phyloP scores from a whole-genome alignment of 257 asterid species.

The Rehmannia glutinosa region DNA sequence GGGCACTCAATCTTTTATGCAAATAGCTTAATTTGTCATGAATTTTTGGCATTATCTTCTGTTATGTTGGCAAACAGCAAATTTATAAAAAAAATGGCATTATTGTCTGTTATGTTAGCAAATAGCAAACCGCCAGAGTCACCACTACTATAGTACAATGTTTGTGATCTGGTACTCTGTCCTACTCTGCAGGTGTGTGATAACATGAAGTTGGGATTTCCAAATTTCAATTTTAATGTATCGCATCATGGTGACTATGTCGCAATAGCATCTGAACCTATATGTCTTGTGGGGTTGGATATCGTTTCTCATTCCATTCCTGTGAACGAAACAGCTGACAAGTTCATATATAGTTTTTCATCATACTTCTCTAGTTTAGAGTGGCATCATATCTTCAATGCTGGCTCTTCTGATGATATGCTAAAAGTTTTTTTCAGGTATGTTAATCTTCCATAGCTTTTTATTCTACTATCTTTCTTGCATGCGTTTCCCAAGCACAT shows the following conservation, averaged over 20 bases:
- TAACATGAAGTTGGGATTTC: slow-evolving; percentile 31
- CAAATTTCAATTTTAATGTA: slow-evolving; percentile 75
- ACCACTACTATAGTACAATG: neutral
- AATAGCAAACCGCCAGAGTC: neutral
- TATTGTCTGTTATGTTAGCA: neutral
- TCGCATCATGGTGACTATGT: slow-evolving; percentile 95
- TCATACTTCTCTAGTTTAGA: slow-evolving; percentile 67
- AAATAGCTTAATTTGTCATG: no score
- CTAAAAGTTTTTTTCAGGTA: slow-evolving; percentile 68
- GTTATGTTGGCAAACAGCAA: no score
- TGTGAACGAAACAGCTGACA: slow-evolving; percentile 52
- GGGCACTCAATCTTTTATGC: no score
- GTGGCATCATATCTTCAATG: slow-evolving; percentile 53
- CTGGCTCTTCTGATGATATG: slow-evolving; percentile 52
- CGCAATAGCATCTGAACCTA: slow-evolving; percentile 91
- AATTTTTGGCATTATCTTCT: no score
- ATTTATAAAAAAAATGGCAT: neutral
- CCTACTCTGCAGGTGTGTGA: slow-evolving; percentile 43
- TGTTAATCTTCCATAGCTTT: neutral
- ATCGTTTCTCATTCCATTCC: slow-evolving; percentile 59
- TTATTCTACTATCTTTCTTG: neutral
- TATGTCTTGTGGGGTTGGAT: slow-evolving; percentile 88
- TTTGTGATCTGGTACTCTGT: neutral
- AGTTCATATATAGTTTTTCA: slow-evolving; percentile 56
- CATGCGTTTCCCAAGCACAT: neutral